These are phyloP conservation scores for Ustilago trichophora DNA, from an alignment of 1,284 basidiomycete genomes.

Conservation along the genomic window DNA sequence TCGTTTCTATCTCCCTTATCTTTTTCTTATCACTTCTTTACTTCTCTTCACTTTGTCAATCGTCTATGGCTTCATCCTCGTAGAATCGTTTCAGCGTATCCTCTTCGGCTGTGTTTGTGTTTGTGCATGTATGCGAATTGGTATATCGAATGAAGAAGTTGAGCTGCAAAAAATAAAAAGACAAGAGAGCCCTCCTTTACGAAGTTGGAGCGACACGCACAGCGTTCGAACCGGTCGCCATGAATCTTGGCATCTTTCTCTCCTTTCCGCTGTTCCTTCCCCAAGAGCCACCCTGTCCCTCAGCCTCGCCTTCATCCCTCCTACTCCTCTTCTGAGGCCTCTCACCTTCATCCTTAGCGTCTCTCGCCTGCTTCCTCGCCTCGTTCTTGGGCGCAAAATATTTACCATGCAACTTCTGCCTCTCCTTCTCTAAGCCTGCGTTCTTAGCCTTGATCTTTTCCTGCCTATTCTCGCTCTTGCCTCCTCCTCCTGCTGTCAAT, in stretches of 20 bases:
- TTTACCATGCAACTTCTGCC: conserved; percentile 60
- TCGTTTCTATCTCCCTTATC: too few relatives aligned
- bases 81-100: conserved; percentile 1
- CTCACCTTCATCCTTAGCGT: conserved; percentile 8
- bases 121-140: conserved; percentile 4
- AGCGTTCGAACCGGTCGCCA: conserved; percentile 52
- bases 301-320: conserved; percentile 2
- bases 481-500: conserved; percentile 64
- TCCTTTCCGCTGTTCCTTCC: conserved; percentile 15
- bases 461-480: conserved; percentile 50
- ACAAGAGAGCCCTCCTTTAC: background rate
- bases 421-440: conserved; percentile 57
- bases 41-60: background rate
- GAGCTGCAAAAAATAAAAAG: background rate
- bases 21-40: too few relatives aligned
- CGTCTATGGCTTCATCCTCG: background rate
- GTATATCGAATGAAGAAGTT: conserved; percentile 9
- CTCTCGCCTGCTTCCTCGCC: conserved; percentile 40
- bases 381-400: conserved; percentile 60
- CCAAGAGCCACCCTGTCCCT: conserved; percentile 23
- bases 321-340: conserved; percentile 14
- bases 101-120: background rate
- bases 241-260: conserved; percentile 41
- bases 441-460: conserved; percentile 65
- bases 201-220: conserved; percentile 46